Base-by-base conservation (phyloP, 2,329 filamentous ascomycete genomes). In the Geosmithia morbida region DNA sequence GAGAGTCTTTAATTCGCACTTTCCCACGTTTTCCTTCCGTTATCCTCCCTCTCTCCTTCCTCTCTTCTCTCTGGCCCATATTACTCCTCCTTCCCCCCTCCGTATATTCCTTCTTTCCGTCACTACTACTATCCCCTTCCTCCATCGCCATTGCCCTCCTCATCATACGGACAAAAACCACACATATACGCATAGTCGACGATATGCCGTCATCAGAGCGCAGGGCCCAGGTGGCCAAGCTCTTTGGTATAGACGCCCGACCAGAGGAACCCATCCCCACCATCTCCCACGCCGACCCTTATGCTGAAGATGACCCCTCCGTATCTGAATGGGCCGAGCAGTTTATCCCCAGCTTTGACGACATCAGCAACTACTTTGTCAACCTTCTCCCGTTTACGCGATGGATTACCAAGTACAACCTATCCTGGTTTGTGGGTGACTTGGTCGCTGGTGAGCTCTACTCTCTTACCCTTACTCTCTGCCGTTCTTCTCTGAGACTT, bases 351-450 rank as follows among this genome's bases (percentile, higher is more conserved):
- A 57, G 61, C 1, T 18, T 50, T n/a, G 55, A 50, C 1, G 58
- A 58, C 7, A 47, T 63, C 7, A 55, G 50, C 7, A 48, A 47
- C 37, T 71, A 71, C 50, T 37, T 70, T 46, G 59, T 57, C 49
- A 62, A 59, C 50, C 56, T 74, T 17, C 73, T 74, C 51, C 71
- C 71, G 2, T 74, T 72, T 54, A 54, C 66, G 49, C 61, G 59
- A 14, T 74, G 71, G 71, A 69, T 73, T 47, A 65, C 65, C 51
- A 71, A 69, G 47, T 74, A 74, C 56, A 74, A 73, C 51, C 51
- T 59, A 47, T 60, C 61, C 13, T 74, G 70, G 70, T 59, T 71
- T 29, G 47, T 67, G 22, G 70, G 69, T 50, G 70, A 74, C 48
- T 50, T 68, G 29, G 64, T 71, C 51, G 69, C 66, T 50, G 69